phyloP scores from a whole-genome alignment of 2,329 filamentous ascomycete genomes.

The Fonsecaea nubica region DNA sequence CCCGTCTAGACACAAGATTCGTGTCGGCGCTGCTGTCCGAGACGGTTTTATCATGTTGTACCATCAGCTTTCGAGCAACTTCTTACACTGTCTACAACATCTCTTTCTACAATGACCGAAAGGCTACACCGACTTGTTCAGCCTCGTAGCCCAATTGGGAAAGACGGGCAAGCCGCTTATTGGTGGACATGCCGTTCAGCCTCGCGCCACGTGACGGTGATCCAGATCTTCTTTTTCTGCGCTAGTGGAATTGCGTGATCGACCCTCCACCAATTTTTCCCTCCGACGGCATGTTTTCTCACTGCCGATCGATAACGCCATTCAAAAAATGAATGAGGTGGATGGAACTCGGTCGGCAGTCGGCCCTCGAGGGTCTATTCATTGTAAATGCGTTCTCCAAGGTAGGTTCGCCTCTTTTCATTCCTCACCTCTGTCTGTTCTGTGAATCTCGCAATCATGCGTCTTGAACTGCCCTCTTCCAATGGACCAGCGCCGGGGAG shows the following conservation, averaged over 20 bases:
- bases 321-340: constrained; percentile 20
- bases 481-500: constrained; percentile 39
- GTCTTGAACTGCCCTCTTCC: constrained; percentile 44
- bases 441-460: constrained; percentile 40
- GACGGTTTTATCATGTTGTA: too few relatives aligned
- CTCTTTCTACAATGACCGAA: too few relatives aligned
- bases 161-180: not conserved
- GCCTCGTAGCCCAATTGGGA: not conserved
- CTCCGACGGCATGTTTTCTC: constrained; percentile 13
- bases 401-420: constrained; percentile 16
- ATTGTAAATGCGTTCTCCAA: constrained; percentile 17
- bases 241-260: constrained; percentile 26
- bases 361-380: constrained; percentile 19
- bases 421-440: constrained; percentile 16
- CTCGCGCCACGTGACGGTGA: constrained; percentile 8
- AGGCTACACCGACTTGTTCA: not conserved
- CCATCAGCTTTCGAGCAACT: too few relatives aligned
- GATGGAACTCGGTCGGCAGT: constrained; percentile 24
- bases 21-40: too few relatives aligned
- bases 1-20: too few relatives aligned
- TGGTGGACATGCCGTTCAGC: constrained; percentile 48
- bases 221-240: not conserved
- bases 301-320: constrained; percentile 23
- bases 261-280: constrained; percentile 21
- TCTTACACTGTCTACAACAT: too few relatives aligned